phyloP scores from a whole-genome alignment of 805 yeast genomes.

The Pichia pseudocactophila region DNA sequence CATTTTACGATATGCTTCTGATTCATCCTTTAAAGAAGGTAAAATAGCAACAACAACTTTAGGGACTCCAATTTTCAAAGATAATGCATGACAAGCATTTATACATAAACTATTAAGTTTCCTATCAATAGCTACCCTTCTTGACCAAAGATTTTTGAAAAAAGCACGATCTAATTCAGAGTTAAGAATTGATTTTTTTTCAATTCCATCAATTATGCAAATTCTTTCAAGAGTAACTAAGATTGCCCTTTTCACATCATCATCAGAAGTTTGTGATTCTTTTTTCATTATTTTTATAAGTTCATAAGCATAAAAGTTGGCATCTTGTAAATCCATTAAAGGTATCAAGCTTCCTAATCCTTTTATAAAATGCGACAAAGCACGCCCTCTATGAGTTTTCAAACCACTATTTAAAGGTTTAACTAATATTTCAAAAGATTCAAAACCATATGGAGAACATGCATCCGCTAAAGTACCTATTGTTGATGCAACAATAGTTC shows the following conservation, averaged over 20 bases:
- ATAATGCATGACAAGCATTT: slow-evolving; percentile 60
- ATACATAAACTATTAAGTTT: slow-evolving; percentile 52
- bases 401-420: slow-evolving; percentile 80
- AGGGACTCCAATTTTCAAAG: slow-evolving; percentile 59
- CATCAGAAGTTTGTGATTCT: slow-evolving; percentile 77
- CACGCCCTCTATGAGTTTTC: slow-evolving; percentile 65
- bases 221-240: slow-evolving; percentile 60
- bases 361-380: slow-evolving; percentile 64
- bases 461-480: slow-evolving; percentile 71
- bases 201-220: slow-evolving; percentile 50
- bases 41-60: slow-evolving; percentile 51
- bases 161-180: slow-evolving; percentile 50
- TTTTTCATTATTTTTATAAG: slow-evolving; percentile 56
- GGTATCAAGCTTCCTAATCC: slow-evolving; percentile 79
- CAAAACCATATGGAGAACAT: slow-evolving; percentile 82
- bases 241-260: slow-evolving; percentile 74
- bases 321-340: slow-evolving; percentile 76
- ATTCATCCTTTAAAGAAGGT: slow-evolving; percentile 62
- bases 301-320: slow-evolving; percentile 68
- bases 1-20: slow-evolving; percentile 74
- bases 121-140: slow-evolving; percentile 66
- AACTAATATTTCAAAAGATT: slow-evolving; percentile 64
- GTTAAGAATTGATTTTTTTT: slow-evolving; percentile 38
- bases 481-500: slow-evolving; percentile 64
- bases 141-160: slow-evolving; percentile 68